A percentile compares a stretch with the other conserved stretches of the same genome.
phyloP scores from a whole-genome alignment of 805 yeast genomes.

The Henningerozyma blattae region DNA sequence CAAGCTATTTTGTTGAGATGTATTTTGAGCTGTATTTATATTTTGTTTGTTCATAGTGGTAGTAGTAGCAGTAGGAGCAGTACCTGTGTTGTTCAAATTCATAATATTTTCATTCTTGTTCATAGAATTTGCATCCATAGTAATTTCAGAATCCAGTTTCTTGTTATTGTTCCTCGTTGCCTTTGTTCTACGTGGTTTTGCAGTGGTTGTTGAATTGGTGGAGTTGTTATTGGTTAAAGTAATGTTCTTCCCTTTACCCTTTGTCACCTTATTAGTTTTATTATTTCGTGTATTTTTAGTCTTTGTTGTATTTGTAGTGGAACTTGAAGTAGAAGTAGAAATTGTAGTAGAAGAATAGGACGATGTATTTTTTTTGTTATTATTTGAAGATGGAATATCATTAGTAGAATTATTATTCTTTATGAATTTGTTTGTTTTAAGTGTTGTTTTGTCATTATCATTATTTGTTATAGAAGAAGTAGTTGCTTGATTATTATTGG shows the following conservation, averaged over 20 bases:
- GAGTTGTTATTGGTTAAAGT: neutral
- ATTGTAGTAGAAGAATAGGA: neutral
- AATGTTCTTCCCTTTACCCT: constrained; percentile 1
- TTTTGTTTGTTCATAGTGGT: too few relatives aligned
- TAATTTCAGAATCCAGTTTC: neutral
- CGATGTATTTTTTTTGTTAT: too few relatives aligned
- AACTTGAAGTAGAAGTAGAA: neutral
- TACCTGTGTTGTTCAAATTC: too few relatives aligned
- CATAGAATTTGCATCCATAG: too few relatives aligned
- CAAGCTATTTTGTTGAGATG: too few relatives aligned
- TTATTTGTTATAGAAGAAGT: neutral
- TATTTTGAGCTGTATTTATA: too few relatives aligned
- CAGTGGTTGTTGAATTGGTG: neutral
- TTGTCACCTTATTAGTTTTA: neutral
- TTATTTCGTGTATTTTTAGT: neutral
- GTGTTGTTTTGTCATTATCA: too few relatives aligned
- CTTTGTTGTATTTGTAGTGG: neutral
- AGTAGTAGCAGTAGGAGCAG: too few relatives aligned
- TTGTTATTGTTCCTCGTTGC: neutral
- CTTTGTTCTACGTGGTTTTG: constrained; percentile 1
- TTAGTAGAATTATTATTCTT: too few relatives aligned
- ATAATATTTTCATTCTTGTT: too few relatives aligned
- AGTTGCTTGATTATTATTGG: neutral
- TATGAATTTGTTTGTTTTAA: too few relatives aligned
- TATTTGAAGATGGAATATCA: too few relatives aligned